Evolutionary conservation across 495 filamentous ascomycete species (phyloP).

Genomic region (Pyronema omphalodes): DNA sequence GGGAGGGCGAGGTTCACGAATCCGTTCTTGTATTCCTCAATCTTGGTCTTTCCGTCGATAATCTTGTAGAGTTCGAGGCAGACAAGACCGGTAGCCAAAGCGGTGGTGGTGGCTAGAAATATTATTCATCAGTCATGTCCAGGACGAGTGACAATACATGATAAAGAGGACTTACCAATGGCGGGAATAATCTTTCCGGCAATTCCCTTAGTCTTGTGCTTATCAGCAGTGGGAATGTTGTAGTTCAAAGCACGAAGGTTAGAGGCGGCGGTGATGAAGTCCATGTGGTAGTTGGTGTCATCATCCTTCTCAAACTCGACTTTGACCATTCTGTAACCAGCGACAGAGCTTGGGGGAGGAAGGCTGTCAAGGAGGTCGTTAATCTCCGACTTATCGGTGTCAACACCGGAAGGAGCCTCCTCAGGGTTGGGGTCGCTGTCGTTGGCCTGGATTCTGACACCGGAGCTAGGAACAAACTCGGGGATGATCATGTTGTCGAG

Average conservation of each 20-base stretch:
- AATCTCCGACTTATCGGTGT: conserved; percentile 54
- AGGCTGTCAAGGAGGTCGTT: conserved; percentile 46
- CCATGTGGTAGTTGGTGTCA: conserved; percentile 94
- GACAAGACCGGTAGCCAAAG: conserved; percentile 84
- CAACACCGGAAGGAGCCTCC: conserved; percentile 32
- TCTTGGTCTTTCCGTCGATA: conserved; percentile 79
- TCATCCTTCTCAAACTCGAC: conserved; percentile 99
- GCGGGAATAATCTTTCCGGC: conserved; percentile 99
- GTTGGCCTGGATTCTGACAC: conserved; percentile 90
- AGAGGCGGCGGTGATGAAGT: conserved; percentile 95
- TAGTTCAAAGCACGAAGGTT: conserved; percentile 97
- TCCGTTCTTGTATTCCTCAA: conserved; percentile 98
- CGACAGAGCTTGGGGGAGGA: conserved; percentile 59
- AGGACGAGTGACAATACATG: neutral
- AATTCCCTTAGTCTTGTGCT: conserved; percentile 96
- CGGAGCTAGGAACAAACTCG: conserved; percentile 80
- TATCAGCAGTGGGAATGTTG: conserved; percentile 75
- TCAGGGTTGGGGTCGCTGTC: conserved; percentile 94
- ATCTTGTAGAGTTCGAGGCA: conserved; percentile 92
- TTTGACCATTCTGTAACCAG: conserved; percentile 69
- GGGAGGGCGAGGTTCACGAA: conserved; percentile 94
- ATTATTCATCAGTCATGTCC: neutral
- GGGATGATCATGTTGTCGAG: conserved; percentile 89
- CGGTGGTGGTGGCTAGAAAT: conserved; percentile 53
- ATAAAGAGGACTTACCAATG: conserved; percentile 37